Percentiles rank a stretch among this genome's conserved stretches.
These are phyloP conservation scores for Vanrija sp. DNA, from an alignment of 1,284 basidiomycete species.

Conservation along the genomic window DNA sequence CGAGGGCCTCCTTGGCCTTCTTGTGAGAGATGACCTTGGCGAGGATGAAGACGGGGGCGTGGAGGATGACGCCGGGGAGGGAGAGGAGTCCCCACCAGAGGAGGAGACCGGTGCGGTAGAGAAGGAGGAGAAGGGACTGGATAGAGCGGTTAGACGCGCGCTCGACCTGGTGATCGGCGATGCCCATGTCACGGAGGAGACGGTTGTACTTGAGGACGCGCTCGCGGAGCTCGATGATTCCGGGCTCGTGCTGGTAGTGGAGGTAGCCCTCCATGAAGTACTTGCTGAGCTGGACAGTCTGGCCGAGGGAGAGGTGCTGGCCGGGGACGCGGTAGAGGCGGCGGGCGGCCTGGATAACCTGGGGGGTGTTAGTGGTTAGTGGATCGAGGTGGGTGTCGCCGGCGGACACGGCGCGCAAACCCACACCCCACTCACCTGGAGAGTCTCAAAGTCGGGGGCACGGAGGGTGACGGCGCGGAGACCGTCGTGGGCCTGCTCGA, in stretches of 20 bases:
- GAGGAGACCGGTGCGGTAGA: conserved; percentile 79
- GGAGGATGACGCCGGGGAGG: conserved; percentile 90
- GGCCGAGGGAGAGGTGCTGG: conserved; percentile 87
- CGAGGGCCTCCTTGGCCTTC: conserved; percentile 97
- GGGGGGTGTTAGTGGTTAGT: conserved; percentile 51
- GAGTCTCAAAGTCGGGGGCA: conserved; percentile 95
- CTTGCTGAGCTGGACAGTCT: conserved; percentile 95
- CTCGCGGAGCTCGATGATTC: conserved; percentile 73
- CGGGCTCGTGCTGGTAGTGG: conserved; percentile 90
- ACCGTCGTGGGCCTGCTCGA: conserved; percentile 92
- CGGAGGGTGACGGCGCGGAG: conserved; percentile 95
- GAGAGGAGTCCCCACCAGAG: conserved; percentile 81
- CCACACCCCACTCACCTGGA: conserved; percentile 65
- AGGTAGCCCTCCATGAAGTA: conserved; percentile 91
- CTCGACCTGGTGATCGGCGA: conserved; percentile 95
- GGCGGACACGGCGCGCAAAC: not conserved
- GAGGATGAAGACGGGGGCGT: conserved; percentile 90
- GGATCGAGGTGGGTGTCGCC: not conserved
- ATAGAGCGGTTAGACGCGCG: conserved; percentile 74
- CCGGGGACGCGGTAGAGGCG: conserved; percentile 93
- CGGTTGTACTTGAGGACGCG: conserved; percentile 95
- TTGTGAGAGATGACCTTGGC: conserved; percentile 82
- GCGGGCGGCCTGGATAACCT: conserved; percentile 95
- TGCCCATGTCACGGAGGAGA: conserved; percentile 82
- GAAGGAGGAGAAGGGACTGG: conserved; percentile 81